phyloP scores from a whole-genome alignment of 352 stramenopile species.

The Phytophthora crassamura region DNA sequence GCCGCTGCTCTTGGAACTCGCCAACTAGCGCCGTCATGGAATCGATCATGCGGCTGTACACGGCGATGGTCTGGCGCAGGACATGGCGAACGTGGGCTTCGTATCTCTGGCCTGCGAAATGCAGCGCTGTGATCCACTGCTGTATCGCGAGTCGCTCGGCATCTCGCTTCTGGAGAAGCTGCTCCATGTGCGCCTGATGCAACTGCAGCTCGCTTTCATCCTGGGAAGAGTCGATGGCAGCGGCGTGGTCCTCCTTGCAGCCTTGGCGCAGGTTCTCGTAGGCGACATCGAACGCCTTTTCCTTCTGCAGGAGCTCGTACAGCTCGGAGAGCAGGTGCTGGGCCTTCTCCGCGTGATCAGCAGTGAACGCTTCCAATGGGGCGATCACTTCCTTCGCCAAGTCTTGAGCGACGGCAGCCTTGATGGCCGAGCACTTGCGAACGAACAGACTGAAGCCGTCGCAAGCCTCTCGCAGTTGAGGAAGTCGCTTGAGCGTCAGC shows the following conservation, averaged over 20 bases:
- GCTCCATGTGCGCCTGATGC: conserved; percentile 17
- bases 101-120: conserved; percentile 44
- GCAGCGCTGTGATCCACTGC: conserved; percentile 48
- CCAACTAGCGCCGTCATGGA: conserved; percentile 15
- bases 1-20: conserved; percentile 21
- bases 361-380: conserved; percentile 44
- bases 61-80: conserved; percentile 23
- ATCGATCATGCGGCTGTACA: conserved; percentile 34
- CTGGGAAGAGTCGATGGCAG: neutral
- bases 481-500: conserved; percentile 8
- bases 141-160: conserved; percentile 35
- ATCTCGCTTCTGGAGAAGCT: conserved; percentile 32
- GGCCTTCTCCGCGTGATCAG: conserved; percentile 46
- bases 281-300: conserved; percentile 45
- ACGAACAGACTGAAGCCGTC: conserved; percentile 38
- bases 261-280: conserved; percentile 26
- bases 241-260: conserved; percentile 1
- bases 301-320: conserved; percentile 46
- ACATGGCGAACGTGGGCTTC: conserved; percentile 28
- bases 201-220: conserved; percentile 8
- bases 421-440: conserved; percentile 18
- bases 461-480: conserved; percentile 36
- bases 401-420: conserved; percentile 35
- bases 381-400: conserved; percentile 34
- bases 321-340: conserved; percentile 54